Evolutionary conservation across 2,329 filamentous ascomycete species (phyloP).

Genomic region (Colletotrichum lini): DNA sequence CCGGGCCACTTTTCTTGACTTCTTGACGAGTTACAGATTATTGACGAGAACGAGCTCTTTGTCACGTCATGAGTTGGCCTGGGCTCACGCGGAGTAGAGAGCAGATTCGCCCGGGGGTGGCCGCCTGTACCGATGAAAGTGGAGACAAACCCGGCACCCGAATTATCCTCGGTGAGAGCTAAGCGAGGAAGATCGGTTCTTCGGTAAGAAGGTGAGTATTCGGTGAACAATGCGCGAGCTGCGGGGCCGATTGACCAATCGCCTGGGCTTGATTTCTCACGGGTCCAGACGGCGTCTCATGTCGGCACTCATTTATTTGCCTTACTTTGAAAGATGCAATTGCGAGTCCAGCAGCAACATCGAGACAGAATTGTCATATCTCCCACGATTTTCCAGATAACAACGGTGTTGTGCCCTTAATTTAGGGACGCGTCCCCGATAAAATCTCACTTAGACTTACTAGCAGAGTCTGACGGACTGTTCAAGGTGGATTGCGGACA

Average conservation of each 20-base stretch:
- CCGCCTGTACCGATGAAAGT: background rate
- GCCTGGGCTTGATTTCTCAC: background rate
- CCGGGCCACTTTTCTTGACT: background rate
- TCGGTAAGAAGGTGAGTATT: too few species aligned
- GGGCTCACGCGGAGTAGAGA: background rate
- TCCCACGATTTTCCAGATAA: too few species aligned
- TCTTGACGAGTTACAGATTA: background rate
- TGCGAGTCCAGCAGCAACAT: background rate
- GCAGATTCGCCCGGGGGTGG: background rate
- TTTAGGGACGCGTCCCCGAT: background rate
- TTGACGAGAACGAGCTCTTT: background rate
- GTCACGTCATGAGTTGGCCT: background rate
- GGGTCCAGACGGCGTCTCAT: background rate
- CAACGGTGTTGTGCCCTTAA: too few species aligned
- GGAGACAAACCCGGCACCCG: background rate
- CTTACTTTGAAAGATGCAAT: background rate
- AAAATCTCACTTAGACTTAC: too few species aligned
- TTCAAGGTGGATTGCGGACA: background rate
- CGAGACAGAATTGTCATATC: background rate
- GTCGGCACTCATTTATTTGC: too few species aligned
- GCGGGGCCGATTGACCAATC: background rate
- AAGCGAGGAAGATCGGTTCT: too few species aligned
- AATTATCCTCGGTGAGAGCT: background rate
- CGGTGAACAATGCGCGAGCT: background rate
- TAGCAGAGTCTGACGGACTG: background rate